phyloP scores from a whole-genome alignment of 2,329 filamentous ascomycete species.

The Aspergillus texensis region DNA sequence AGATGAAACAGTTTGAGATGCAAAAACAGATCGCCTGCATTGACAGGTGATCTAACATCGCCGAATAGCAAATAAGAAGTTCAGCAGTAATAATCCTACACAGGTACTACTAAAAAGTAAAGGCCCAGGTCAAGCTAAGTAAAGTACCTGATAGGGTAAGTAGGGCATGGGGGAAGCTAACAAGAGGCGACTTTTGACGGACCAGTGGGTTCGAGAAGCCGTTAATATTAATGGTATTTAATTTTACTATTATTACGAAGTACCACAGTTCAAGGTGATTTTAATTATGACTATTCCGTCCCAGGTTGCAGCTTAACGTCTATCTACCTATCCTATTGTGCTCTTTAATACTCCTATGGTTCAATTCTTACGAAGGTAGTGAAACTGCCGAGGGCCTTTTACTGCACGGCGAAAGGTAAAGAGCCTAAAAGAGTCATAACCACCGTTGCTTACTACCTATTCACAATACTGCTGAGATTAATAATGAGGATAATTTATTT shows the following conservation, averaged over 20 bases:
- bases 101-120: neutral
- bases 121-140: neutral
- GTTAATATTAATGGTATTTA: constrained; percentile 20
- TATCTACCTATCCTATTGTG: neutral
- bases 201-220: constrained; percentile 22
- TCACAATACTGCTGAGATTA: neutral
- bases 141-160: constrained; percentile 1
- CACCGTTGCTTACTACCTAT: neutral
- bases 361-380: neutral
- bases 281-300: constrained; percentile 6
- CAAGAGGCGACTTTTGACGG: constrained; percentile 21
- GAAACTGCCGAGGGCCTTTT: neutral
- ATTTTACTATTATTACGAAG: constrained; percentile 14
- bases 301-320: neutral
- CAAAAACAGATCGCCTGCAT: constrained; percentile 29
- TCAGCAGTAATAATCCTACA: constrained; percentile 18
- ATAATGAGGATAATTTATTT: neutral
- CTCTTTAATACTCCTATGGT: neutral
- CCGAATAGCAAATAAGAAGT: constrained; percentile 24
- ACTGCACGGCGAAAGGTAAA: neutral
- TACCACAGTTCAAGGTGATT: neutral
- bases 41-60: constrained; percentile 28
- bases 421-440: neutral
- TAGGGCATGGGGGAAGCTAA: constrained; percentile 15
- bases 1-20: constrained; percentile 29